Evolutionary conservation across 2,329 filamentous ascomycete genomes (phyloP).

Genomic region (Penicillium palitans): DNA sequence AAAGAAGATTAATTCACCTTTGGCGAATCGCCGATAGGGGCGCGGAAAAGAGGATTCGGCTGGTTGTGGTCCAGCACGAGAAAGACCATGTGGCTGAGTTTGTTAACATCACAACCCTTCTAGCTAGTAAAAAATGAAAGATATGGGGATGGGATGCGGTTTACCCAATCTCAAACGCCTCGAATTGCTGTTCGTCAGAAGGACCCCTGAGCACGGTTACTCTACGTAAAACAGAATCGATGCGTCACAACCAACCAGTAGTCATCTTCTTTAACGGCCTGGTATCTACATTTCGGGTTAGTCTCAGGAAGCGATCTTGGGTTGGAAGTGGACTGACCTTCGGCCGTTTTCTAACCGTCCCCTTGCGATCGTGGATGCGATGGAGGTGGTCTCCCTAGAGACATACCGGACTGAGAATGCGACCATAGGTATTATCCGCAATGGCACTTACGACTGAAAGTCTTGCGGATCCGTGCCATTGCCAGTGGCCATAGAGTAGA

Average conservation of each 20-base stretch:
- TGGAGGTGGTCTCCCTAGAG: conserved; percentile 18
- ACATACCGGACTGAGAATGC: not conserved
- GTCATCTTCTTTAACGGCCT: conserved; percentile 20
- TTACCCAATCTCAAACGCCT: conserved; percentile 23
- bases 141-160: not conserved
- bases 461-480: conserved; percentile 2
- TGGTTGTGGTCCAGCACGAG: conserved; percentile 19
- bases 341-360: conserved; percentile 20
- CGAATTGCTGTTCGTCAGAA: conserved; percentile 22
- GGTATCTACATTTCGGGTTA: conserved; percentile 12
- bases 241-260: conserved; percentile 16
- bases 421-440: not conserved
- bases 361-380: conserved; percentile 14
- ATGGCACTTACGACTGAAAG: conserved; percentile 16
- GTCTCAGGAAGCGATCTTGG: not conserved
- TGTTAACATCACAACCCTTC: not conserved
- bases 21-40: conserved; percentile 17
- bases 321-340: conserved; percentile 27
- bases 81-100: conserved; percentile 18
- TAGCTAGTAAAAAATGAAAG: not conserved
- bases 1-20: conserved; percentile 9
- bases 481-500: conserved; percentile 7
- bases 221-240: not conserved
- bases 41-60: conserved; percentile 17
- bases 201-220: conserved; percentile 14